Base-by-base conservation (phyloP, 1,139 yeast species). In the Oligophagozyma castellii region DNA sequence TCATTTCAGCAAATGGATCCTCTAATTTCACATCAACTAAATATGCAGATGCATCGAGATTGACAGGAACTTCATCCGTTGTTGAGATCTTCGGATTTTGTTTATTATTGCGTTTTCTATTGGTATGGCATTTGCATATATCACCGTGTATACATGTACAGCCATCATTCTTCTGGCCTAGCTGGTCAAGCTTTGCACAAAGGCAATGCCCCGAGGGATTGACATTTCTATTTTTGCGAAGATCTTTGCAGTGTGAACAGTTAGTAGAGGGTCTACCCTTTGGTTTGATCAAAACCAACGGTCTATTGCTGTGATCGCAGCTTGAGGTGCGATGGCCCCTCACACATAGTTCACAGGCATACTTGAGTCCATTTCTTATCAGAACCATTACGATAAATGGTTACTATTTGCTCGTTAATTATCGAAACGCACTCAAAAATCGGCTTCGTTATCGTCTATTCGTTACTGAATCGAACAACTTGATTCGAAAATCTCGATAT, bases 261-360 rank as follows among this genome's bases (percentile, higher is more conserved):
- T 83, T 94, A 2, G 94, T 75, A 1, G 94, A 73, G 1, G 98
- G 98, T 30, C 96, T 64, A 2, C 98, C 98, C 52, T 86, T 89
- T 12, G 93, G 95, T 50, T 84, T 86, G 52, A 89, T 83, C 77
- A 77, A 74, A 42, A 80, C 73, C 40, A 89, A 59, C 3, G 89
- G 92, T 46, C 79, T 79, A 44, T 86, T 93, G 1, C 86, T 72
- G 53, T 89, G 96, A 29, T 76, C 72, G 55, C 96, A 89, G 3
- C 92, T 71, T 3, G 95, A 77, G 24, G 84, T 95, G 31, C 96
- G 62, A 49, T 89, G 96, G 28, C 96, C 96, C 39, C 96, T 66
- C 29, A 89, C 83, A 56, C 98, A 89, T 40, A 94, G 62, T 53
- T 80, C 94, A 53, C 96, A 86, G 35, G 96, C 95, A 56, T 84